These are phyloP conservation scores for Scheffersomyces stambukii DNA, from an alignment of 1,139 yeast species.

Conservation along the genomic window DNA sequence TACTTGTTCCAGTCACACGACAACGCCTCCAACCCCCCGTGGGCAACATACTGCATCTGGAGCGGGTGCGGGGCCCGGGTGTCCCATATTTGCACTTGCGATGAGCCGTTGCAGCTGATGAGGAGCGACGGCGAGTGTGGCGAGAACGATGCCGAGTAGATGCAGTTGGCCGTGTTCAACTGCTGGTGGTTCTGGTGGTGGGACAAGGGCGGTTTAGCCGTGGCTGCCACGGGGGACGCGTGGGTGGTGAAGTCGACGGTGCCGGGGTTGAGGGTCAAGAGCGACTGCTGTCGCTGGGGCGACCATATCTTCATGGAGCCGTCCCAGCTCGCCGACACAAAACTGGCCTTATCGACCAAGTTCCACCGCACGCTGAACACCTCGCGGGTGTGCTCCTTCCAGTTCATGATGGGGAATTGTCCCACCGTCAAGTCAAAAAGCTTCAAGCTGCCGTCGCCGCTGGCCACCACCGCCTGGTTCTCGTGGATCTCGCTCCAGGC, in stretches of 20 bases:
- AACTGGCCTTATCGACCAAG: constrained; percentile 65
- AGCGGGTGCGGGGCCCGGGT: constrained; percentile 63
- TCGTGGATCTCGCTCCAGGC: constrained; percentile 92
- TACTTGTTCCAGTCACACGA: constrained; percentile 91
- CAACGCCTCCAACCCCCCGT: constrained; percentile 76
- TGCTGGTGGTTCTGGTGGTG: constrained; percentile 22
- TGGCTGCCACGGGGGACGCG: constrained; percentile 19
- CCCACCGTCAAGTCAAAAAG: constrained; percentile 71
- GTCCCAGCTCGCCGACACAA: constrained; percentile 89
- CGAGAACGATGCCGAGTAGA: constrained; percentile 77
- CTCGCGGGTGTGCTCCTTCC: constrained; percentile 77
- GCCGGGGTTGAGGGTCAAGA: constrained; percentile 50
- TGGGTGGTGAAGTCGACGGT: constrained; percentile 26
- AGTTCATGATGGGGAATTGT: constrained; percentile 71
- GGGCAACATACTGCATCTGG: constrained; percentile 63
- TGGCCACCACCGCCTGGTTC: constrained; percentile 75
- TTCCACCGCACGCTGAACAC: constrained; percentile 91
- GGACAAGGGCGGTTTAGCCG: constrained; percentile 31
- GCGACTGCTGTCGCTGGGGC: constrained; percentile 56
- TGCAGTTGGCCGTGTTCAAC: constrained; percentile 45
- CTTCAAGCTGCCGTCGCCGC: constrained; percentile 88
- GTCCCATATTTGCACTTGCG: constrained; percentile 81
- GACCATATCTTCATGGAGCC: constrained; percentile 76
- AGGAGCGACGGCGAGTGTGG: constrained; percentile 78
- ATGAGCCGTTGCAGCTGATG: constrained; percentile 76